Percentiles rank a stretch among this genome's conserved stretches.
These are phyloP conservation scores for Extremus antarcticus DNA, from an alignment of 495 filamentous ascomycete species.

Conservation along the genomic window DNA sequence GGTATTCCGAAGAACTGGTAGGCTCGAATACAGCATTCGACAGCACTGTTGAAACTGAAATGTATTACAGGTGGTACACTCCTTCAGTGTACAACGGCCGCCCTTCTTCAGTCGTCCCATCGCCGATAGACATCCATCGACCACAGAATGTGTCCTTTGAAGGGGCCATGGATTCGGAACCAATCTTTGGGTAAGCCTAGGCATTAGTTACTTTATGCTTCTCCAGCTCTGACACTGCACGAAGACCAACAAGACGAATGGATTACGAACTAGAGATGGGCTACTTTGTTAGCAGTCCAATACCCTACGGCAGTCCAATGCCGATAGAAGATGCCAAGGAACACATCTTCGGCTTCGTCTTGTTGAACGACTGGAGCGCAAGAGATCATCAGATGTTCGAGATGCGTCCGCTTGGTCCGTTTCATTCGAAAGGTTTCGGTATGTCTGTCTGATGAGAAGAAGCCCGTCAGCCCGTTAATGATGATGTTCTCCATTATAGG, in stretches of 20 bases:
- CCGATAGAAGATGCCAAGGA: slow-evolving; percentile 19
- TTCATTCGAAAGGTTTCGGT: slow-evolving; percentile 24
- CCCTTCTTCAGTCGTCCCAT: slow-evolving; percentile 18
- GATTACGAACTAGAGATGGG: slow-evolving; percentile 29
- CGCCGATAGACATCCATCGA: slow-evolving; percentile 13
- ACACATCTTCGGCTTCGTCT: slow-evolving; percentile 26
- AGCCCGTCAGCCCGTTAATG: too few relatives aligned
- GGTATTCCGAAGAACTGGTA: slow-evolving; percentile 20
- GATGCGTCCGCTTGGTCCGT: slow-evolving; percentile 24
- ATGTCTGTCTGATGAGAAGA: background rate
- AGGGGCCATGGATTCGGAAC: slow-evolving; percentile 9
- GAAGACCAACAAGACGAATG: slow-evolving; percentile 9
- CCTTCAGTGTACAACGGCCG: slow-evolving; percentile 23
- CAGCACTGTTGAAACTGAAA: too few relatives aligned
- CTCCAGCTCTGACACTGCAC: background rate
- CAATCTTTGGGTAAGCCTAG: slow-evolving; percentile 11
- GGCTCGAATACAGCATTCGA: too few relatives aligned
- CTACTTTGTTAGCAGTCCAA: slow-evolving; percentile 19
- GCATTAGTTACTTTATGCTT: too few relatives aligned
- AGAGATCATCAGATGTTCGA: slow-evolving; percentile 25
- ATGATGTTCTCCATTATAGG: too few relatives aligned
- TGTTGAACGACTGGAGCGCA: slow-evolving; percentile 26
- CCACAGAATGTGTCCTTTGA: slow-evolving; percentile 21
- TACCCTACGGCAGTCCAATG: slow-evolving; percentile 18
- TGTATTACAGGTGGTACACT: background rate